Conservation (phyloP, 1,284 basidiomycete genomes). For the Trametes versicolor region DNA sequence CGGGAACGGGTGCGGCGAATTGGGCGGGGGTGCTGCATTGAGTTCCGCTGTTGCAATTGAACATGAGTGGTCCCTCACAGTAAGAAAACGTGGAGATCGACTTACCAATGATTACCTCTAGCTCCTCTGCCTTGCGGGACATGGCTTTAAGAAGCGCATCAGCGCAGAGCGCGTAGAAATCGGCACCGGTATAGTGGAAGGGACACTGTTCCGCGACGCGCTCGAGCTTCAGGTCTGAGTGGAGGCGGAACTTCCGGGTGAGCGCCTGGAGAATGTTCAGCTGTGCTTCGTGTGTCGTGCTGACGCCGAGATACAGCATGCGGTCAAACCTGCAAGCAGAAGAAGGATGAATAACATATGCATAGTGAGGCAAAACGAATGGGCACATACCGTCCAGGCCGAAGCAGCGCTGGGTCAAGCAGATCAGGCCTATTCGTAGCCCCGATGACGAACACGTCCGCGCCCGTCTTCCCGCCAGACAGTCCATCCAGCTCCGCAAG, state of each 20-base stretch:
- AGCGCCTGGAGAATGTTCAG: slow-evolving; percentile 90
- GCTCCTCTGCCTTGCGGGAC: slow-evolving; percentile 84
- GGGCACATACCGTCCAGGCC: slow-evolving; percentile 80
- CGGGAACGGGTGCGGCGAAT: slow-evolving; percentile 67
- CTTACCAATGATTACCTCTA: slow-evolving; percentile 80
- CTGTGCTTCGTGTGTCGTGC: slow-evolving; percentile 89
- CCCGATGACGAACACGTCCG: slow-evolving; percentile 94
- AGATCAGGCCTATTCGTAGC: slow-evolving; percentile 98
- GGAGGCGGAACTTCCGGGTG: slow-evolving; percentile 92
- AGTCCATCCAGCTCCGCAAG: slow-evolving; percentile 97
- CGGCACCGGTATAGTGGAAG: slow-evolving; percentile 96
- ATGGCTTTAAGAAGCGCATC: slow-evolving; percentile 98
- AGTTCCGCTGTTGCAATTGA: slow-evolving; percentile 52
- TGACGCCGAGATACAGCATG: slow-evolving; percentile 96
- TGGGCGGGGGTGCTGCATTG: slow-evolving; percentile 53
- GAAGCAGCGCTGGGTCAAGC: slow-evolving; percentile 90
- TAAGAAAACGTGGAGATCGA: background rate
- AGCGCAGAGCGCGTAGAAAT: slow-evolving; percentile 97
- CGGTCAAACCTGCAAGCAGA: slow-evolving; percentile 84
- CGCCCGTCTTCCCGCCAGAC: slow-evolving; percentile 64
- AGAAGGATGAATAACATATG: background rate
- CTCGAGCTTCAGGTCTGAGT: slow-evolving; percentile 73
- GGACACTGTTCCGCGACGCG: slow-evolving; percentile 82
- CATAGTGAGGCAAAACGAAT: slow-evolving; percentile 16
- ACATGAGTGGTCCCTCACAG: slow-evolving; percentile 4